phyloP scores from a whole-genome alignment of 805 yeast genomes.

The Candida morakotiae region DNA sequence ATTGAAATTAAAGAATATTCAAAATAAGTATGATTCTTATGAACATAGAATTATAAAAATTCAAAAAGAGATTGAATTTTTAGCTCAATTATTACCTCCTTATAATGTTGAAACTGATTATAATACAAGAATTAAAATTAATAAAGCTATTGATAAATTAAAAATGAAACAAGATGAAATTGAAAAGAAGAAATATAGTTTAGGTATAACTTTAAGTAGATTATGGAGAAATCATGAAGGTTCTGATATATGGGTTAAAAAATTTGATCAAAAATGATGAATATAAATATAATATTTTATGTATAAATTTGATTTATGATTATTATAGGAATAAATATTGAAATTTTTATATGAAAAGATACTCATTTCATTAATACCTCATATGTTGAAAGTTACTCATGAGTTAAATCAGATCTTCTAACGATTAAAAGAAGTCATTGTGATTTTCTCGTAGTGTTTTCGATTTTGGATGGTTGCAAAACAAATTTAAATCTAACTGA shows the following conservation, averaged over 20 bases:
- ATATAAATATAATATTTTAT: too few relatives aligned
- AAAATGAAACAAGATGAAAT: constrained; percentile 37
- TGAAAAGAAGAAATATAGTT: constrained; percentile 35
- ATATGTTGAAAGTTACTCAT: too few relatives aligned
- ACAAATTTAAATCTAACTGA: too few relatives aligned
- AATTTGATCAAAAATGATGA: constrained; percentile 10
- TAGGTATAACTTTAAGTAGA: constrained; percentile 40
- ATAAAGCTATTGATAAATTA: constrained; percentile 37
- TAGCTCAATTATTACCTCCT: constrained; percentile 38
- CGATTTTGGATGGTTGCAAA: too few relatives aligned
- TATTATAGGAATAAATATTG: too few relatives aligned
- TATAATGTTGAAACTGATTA: constrained; percentile 41
- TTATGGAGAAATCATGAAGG: constrained; percentile 41
- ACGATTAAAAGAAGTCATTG: too few relatives aligned
- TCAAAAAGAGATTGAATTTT: constrained; percentile 36
- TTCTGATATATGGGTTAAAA: constrained; percentile 40
- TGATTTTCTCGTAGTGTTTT: too few relatives aligned
- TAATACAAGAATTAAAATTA: constrained; percentile 35
- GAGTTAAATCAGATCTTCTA: too few relatives aligned
- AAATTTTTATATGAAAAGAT: too few relatives aligned
- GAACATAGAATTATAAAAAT: constrained; percentile 30
- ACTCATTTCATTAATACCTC: too few relatives aligned
- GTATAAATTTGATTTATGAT: too few relatives aligned
- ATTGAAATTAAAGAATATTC: constrained; percentile 19
- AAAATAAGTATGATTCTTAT: constrained; percentile 33